A percentile compares a stretch with the other conserved stretches of the same genome.
These are phyloP conservation scores for Globisporangium sylvaticum DNA, from an alignment of 352 stramenopile species.

Conservation along the genomic window DNA sequence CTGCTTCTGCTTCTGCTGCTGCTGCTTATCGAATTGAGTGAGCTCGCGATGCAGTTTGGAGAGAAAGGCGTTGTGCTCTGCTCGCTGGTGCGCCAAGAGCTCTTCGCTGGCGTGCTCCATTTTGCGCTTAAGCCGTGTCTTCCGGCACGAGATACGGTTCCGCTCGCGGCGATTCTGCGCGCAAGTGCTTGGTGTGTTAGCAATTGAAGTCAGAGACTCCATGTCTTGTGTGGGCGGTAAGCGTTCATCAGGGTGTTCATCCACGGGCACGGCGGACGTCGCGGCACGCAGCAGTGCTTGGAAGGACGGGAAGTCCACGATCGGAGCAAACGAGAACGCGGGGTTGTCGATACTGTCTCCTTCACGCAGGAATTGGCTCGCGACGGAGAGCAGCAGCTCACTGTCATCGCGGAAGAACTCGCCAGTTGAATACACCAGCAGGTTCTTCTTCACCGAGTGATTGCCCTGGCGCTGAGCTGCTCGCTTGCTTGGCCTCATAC, in stretches of 20 bases:
- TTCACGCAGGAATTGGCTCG: not conserved
- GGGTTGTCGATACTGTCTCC: not conserved
- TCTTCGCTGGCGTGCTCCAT: slow-evolving; percentile 26
- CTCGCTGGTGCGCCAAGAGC: slow-evolving; percentile 23
- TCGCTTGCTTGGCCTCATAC: not conserved
- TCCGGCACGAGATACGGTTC: slow-evolving; percentile 43
- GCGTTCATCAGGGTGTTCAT: not conserved
- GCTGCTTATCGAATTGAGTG: not conserved
- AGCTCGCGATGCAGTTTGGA: slow-evolving; percentile 23
- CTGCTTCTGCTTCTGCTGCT: not conserved
- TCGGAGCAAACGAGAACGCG: not conserved
- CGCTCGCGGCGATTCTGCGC: slow-evolving; percentile 28
- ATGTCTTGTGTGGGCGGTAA: not conserved
- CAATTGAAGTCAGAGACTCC: not conserved
- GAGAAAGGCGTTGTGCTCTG: slow-evolving; percentile 32
- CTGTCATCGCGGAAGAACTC: not conserved
- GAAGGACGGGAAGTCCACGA: slow-evolving; percentile 5
- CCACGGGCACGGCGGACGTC: not conserved
- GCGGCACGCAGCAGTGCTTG: slow-evolving; percentile 7
- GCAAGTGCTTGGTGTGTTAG: not conserved
- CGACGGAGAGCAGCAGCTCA: slow-evolving; percentile 8
- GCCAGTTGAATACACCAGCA: not conserved
- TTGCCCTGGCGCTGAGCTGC: not conserved
- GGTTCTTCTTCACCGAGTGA: not conserved
- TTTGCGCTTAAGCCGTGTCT: slow-evolving; percentile 46